Evolutionary conservation across 2,329 filamentous ascomycete species (phyloP), one percentile per base, ranked within the genome.

Genomic region (Neophaeococcomyces mojaviensis): DNA sequence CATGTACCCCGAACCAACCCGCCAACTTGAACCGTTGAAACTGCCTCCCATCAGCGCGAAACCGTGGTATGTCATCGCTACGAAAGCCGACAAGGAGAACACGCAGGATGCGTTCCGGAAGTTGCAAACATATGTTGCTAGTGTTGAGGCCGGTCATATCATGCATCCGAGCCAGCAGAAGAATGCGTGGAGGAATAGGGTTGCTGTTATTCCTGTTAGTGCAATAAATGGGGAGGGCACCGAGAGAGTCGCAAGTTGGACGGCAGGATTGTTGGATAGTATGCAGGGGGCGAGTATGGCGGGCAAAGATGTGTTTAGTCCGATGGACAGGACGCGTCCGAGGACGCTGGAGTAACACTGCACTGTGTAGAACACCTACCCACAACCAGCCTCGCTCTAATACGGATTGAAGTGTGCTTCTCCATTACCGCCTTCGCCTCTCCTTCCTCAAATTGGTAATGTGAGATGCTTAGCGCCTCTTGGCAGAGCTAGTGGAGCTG

Each of bases 41-140:
- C 67, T 77, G 9, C 73, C 86, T n/a, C 79, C 84, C 33, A 94
- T 97, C 54, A 85, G 86, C n/a, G 79, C 78, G 28, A 98, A 98
- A 68, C 89, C 92, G 1, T 98, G 92, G 92, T 92, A 94, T 2
- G 90, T 98, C 3, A 90, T 98, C 22, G 92, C 92, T 19, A 76
- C 79, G 61, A 98, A 98, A 67, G 84, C 98, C 16, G 82, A 96
- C 64, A 92, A 88, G 60, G 39, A 47, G 10, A 77, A 76, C 2
- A 94, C 92, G 2, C 78, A 88, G 62, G 76, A 80, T 19, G 94
- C 92, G 61, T 98, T 87, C 62, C 66, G 64, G 30, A 66, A 69
- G 42, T 68, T 98, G 55, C 80, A 81, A 54, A 66, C 68, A 7
- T 95, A 96, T 64, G 67, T 98, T 3, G 71, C 76, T 3, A 69